Conservation (phyloP, 2,329 filamentous ascomycete species). For the Zarea fungicola region DNA sequence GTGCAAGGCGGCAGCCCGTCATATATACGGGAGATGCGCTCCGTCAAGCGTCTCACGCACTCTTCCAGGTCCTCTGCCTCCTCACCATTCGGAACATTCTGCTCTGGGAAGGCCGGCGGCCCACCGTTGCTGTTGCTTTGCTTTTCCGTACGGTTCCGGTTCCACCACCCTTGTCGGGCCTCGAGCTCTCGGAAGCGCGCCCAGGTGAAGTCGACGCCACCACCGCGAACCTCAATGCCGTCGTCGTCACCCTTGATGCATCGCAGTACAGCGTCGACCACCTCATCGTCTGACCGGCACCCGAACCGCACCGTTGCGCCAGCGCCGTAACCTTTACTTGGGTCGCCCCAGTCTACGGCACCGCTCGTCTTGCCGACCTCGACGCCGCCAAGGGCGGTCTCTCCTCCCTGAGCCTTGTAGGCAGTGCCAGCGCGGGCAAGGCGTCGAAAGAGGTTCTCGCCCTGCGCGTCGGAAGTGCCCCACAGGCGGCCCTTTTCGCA, state of each 20-base stretch:
- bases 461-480: slow-evolving; percentile 72
- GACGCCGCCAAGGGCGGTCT: slow-evolving; percentile 50
- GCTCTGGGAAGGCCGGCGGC: no score
- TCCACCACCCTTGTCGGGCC: slow-evolving; percentile 63
- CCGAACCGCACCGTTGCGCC: slow-evolving; percentile 53
- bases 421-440: slow-evolving; percentile 59
- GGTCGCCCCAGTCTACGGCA: slow-evolving; percentile 86
- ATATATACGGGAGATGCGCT: slow-evolving; percentile 51
- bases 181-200: slow-evolving; percentile 62
- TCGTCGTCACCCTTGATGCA: slow-evolving; percentile 55
- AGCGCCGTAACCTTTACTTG: slow-evolving; percentile 52
- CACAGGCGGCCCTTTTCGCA: slow-evolving; percentile 87
- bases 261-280: slow-evolving; percentile 49
- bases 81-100: slow-evolving; percentile 20
- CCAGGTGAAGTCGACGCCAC: slow-evolving; percentile 63
- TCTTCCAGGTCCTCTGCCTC: slow-evolving; percentile 33
- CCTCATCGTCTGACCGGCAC: slow-evolving; percentile 56
- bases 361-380: slow-evolving; percentile 60
- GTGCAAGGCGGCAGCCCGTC: slow-evolving; percentile 58
- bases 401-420: slow-evolving; percentile 57
- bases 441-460: slow-evolving; percentile 86
- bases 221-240: slow-evolving; percentile 50
- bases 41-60: slow-evolving; percentile 40
- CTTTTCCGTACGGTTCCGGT: slow-evolving; percentile 43
- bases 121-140: slow-evolving; percentile 29